Evolutionary conservation across 2,329 filamentous ascomycete species (phyloP).

Genomic region (Fusarium oxysporum): DNA sequence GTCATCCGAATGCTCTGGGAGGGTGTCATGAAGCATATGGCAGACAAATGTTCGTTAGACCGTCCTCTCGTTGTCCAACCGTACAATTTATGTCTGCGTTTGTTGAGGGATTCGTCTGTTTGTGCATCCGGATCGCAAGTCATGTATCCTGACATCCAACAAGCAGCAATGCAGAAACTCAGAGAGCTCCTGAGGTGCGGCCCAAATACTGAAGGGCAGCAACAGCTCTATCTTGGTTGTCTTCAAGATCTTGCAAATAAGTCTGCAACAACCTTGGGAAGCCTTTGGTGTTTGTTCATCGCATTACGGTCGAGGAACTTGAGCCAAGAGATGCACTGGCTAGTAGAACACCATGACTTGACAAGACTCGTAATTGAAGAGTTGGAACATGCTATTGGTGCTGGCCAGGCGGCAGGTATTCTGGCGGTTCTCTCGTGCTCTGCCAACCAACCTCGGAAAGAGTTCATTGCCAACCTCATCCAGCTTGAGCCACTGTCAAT

Average conservation of each 20-base stretch:
- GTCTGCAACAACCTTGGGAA: slow-evolving; percentile 75
- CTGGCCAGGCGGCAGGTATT: slow-evolving; percentile 52
- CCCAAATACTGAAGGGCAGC: slow-evolving; percentile 65
- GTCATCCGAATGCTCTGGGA: slow-evolving; percentile 73
- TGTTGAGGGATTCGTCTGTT: slow-evolving; percentile 78
- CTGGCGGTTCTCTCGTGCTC: slow-evolving; percentile 59
- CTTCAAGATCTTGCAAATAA: slow-evolving; percentile 74
- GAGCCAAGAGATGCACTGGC: slow-evolving; percentile 63
- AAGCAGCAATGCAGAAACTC: slow-evolving; percentile 72
- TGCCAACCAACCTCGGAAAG: slow-evolving; percentile 65
- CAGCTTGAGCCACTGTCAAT: slow-evolving; percentile 71
- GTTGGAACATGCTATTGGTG: slow-evolving; percentile 64
- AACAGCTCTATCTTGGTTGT: slow-evolving; percentile 73
- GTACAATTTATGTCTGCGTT: slow-evolving; percentile 68
- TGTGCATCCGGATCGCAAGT: slow-evolving; percentile 64
- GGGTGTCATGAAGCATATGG: slow-evolving; percentile 62
- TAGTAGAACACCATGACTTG: slow-evolving; percentile 71
- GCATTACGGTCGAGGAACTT: slow-evolving; percentile 59
- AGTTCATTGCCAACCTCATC: slow-evolving; percentile 69
- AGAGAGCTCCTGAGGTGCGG: slow-evolving; percentile 69
- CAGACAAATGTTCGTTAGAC: slow-evolving; percentile 57
- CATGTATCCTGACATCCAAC: slow-evolving; percentile 71
- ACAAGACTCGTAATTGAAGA: slow-evolving; percentile 73
- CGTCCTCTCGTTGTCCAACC: slow-evolving; percentile 54
- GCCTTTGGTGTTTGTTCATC: slow-evolving; percentile 72